Evolutionary conservation across 192 early-diverging fungal species (phyloP).

Genomic region (Gamsiella multidivaricata): DNA sequence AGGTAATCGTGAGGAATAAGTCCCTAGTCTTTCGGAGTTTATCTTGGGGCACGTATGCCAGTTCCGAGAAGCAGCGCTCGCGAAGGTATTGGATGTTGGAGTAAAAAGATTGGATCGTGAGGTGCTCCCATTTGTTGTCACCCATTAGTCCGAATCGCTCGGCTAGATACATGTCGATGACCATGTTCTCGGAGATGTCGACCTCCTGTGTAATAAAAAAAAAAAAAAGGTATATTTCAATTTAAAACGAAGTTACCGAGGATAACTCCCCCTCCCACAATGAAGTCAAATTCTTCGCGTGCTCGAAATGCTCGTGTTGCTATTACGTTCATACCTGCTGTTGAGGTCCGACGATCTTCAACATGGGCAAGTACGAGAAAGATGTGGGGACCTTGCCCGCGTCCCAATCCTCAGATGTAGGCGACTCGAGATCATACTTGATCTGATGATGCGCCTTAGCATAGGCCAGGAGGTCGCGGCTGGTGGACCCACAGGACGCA

Average conservation of each 20-base stretch:
- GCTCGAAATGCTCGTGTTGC: background rate
- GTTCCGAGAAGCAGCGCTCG: constrained; percentile 12
- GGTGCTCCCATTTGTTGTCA: constrained; percentile 26
- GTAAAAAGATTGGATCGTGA: constrained; percentile 24
- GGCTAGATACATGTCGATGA: constrained; percentile 32
- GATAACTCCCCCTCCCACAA: background rate
- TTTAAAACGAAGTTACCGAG: background rate
- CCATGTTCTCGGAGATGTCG: constrained; percentile 19
- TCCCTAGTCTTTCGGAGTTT: background rate
- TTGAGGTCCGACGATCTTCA: constrained; percentile 12
- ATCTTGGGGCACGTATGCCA: background rate
- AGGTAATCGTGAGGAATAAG: background rate
- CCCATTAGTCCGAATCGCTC: constrained; percentile 33
- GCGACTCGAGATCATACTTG: background rate
- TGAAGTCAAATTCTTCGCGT: background rate
- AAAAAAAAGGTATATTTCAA: background rate
- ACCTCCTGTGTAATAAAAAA: constrained; percentile 9
- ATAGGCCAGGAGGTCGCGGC: constrained; percentile 19
- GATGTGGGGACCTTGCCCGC: background rate
- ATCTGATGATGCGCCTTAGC: background rate
- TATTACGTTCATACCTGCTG: background rate
- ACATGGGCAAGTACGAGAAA: constrained; percentile 30
- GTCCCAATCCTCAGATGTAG: constrained; percentile 14
- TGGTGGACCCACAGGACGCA: constrained; percentile 21
- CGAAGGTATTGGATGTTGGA: constrained; percentile 31